Evolutionary conservation across 1,284 basidiomycete genomes (phyloP).

Genomic region (Melanopsichium pennsylvanicum): DNA sequence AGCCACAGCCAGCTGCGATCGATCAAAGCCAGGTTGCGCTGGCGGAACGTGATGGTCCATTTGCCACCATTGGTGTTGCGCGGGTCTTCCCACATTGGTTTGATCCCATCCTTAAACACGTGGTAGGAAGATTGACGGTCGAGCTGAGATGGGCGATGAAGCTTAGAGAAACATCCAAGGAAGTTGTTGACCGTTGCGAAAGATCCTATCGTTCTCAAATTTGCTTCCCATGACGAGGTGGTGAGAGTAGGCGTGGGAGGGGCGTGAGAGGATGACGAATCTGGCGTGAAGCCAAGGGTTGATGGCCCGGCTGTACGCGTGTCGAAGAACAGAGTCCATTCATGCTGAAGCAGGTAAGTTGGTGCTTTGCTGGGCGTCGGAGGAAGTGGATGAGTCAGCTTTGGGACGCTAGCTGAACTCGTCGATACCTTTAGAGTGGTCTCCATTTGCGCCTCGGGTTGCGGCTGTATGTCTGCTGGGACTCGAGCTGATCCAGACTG

Average conservation of each 20-base stretch:
- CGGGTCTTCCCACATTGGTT: constrained; percentile 95
- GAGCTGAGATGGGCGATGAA: constrained; percentile 85
- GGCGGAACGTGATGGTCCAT: constrained; percentile 90
- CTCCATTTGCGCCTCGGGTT: too few species aligned
- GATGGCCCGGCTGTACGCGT: constrained; percentile 46
- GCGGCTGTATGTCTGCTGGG: too few species aligned
- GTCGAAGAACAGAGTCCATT: constrained; percentile 90
- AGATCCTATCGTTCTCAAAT: constrained; percentile 53
- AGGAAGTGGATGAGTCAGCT: constrained; percentile 8
- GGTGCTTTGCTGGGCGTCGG: constrained; percentile 11
- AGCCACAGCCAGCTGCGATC: constrained; percentile 91
- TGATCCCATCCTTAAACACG: constrained; percentile 84
- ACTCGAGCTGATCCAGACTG: too few species aligned
- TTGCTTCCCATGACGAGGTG: constrained; percentile 45
- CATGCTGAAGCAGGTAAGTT: constrained; percentile 78
- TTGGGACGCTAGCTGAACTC: background rate
- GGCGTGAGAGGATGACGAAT: constrained; percentile 78
- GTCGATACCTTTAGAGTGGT: background rate
- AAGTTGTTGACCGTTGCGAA: constrained; percentile 76
- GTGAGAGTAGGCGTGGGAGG: constrained; percentile 70
- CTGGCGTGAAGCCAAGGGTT: constrained; percentile 70
- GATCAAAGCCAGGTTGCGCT: constrained; percentile 76
- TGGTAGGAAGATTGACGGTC: constrained; percentile 91
- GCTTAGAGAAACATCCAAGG: constrained; percentile 93
- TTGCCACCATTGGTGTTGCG: constrained; percentile 90